These are phyloP conservation scores for Brassica balearica DNA, from an alignment of 441 rosid species.

Conservation along the genomic window DNA sequence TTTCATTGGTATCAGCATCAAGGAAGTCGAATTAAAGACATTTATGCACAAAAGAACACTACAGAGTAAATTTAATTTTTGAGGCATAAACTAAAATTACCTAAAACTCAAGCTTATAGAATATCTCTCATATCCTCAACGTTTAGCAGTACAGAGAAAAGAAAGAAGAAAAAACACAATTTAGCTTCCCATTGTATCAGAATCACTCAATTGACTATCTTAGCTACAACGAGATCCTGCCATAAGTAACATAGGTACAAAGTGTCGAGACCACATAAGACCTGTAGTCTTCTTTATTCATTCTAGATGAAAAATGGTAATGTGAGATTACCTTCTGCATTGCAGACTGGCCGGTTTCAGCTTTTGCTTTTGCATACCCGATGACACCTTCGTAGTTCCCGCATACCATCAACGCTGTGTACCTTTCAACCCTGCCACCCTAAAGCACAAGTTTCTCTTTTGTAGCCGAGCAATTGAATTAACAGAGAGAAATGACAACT, in stretches of 20 bases:
- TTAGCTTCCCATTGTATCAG: neutral
- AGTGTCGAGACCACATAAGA: neutral
- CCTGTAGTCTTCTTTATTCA: neutral
- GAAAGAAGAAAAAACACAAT: neutral
- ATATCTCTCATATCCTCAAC: neutral
- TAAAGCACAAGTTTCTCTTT: conserved; percentile 37
- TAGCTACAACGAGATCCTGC: conserved; percentile 12
- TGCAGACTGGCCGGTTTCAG: conserved; percentile 73
- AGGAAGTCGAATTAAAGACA: neutral
- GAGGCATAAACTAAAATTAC: neutral
- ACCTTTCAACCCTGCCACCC: conserved; percentile 87
- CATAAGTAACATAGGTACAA: neutral
- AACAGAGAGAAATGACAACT: conserved; percentile 4
- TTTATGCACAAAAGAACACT: neutral
- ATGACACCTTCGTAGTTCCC: conserved; percentile 91
- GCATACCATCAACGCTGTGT: conserved; percentile 85
- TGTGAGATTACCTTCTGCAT: conserved; percentile 73
- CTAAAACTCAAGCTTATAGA: neutral
- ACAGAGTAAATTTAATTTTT: neutral
- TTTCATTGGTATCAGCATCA: neutral
- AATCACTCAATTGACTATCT: conserved; percentile 15
- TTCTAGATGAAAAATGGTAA: conserved; percentile 7
- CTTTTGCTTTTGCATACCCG: conserved; percentile 94
- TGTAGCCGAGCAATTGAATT: conserved; percentile 14
- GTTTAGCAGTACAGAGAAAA: neutral